These are phyloP conservation scores for Alternaria rosae DNA, from an alignment of 2,329 filamentous ascomycete species.

Conservation along the genomic window DNA sequence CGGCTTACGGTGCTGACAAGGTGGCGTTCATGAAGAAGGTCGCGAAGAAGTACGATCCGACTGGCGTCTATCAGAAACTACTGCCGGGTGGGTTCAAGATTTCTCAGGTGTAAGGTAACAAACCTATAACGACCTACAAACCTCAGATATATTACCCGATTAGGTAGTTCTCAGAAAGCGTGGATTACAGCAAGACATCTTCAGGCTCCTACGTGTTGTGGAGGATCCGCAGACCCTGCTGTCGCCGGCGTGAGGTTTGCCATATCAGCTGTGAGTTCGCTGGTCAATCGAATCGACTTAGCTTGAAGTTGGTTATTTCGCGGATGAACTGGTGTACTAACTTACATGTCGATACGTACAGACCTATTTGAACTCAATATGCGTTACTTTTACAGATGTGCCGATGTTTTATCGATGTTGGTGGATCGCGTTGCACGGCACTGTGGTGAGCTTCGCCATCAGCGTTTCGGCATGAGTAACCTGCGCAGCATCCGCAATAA, in stretches of 20 bases:
- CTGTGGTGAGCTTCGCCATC: slow-evolving; percentile 3
- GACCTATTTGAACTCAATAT: too few relatives aligned
- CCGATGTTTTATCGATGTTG: neutral
- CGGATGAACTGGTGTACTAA: neutral
- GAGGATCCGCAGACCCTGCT: neutral
- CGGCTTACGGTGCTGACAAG: slow-evolving; percentile 52
- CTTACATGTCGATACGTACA: too few relatives aligned
- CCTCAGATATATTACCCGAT: neutral
- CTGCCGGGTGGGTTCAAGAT: slow-evolving; percentile 55
- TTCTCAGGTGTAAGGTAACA: neutral
- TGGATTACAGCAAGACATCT: neutral
- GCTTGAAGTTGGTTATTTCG: neutral
- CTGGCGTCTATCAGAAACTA: slow-evolving; percentile 49
- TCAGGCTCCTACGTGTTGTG: neutral
- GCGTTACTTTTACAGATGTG: too few relatives aligned
- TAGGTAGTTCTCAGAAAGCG: neutral
- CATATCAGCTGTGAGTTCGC: neutral
- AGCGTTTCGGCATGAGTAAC: slow-evolving; percentile 3
- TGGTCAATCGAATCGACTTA: neutral
- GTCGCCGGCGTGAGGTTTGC: neutral
- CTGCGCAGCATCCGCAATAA: neutral
- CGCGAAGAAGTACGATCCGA: slow-evolving; percentile 50
- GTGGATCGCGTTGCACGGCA: neutral
- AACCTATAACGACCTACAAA: neutral
- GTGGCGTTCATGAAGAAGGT: slow-evolving; percentile 42